Evolutionary conservation across 2,329 filamentous ascomycete genomes (phyloP), one percentile per base, ranked within the genome.

Genomic region (Colletotrichum plurivorum): DNA sequence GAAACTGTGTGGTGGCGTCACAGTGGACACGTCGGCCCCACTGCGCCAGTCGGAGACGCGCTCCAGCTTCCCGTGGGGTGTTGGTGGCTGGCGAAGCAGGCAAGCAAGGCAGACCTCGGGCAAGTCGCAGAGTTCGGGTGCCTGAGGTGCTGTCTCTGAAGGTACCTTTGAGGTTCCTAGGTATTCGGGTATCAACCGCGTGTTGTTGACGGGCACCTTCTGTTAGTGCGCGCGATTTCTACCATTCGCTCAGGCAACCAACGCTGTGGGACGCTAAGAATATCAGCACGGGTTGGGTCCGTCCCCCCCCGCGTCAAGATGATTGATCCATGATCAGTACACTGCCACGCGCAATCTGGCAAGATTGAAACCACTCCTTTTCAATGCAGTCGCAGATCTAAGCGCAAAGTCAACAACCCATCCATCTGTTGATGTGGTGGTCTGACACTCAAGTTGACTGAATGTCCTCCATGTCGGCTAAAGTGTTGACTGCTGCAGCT

Each of bases 41-140:
- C 67, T 41, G 36, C 56, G 51, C 66, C 51, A 46, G 66, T 66
- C 45, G 62, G 66, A 69, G 66, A 66, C 55, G 18, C 55, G 61
- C 62, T 60, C 43, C 66, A 65, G 54, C 62, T 61, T 68, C 61
- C 66, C 61, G 51, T 66, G 62, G 66, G 55, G 62, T 31, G 27
- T 31, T 31, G 8, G 27, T 65, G 66, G 66, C 54, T 60, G 66
- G 22, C 31, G 8, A 36, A 10, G 31, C 8, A 36, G 31, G 8
- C 8, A 36, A 36, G 31, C 31, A 36, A 36, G 31, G 31, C 31
- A 36, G 31, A 36, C 31, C 31, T 36, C 31, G 31, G 31, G 31
- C 25, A 15, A 31, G 36, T 31, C 31, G 41, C 61, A 54, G 13
- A 48, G 43, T 27, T 48, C 43, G 51, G 57, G 31, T 61, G 58